phyloP scores from a whole-genome alignment of 2,329 filamentous ascomycete genomes.

The Trichoderma pleuroti region DNA sequence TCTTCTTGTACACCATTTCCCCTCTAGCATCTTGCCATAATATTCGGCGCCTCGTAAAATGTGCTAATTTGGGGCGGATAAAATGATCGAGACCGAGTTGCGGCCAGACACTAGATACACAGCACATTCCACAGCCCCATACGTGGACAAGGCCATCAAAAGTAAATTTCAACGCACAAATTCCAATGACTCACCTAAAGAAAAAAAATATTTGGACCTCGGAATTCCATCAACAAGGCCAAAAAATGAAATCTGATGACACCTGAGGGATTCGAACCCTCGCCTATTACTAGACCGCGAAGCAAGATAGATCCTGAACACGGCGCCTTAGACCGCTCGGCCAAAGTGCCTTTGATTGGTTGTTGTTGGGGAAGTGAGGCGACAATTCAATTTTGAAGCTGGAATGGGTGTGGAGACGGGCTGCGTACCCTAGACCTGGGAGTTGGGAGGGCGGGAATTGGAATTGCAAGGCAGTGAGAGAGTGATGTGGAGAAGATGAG shows the following conservation, averaged over 20 bases:
- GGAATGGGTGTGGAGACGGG: background rate
- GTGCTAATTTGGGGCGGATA: background rate
- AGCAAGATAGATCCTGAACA: slow-evolving; percentile 23
- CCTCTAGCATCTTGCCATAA: background rate
- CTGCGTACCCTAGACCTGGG: background rate
- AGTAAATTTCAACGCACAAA: background rate
- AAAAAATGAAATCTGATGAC: slow-evolving; percentile 20
- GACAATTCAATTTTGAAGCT: background rate
- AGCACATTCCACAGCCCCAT: background rate
- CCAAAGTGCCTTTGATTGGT: slow-evolving; percentile 26
- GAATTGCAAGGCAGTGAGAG: background rate
- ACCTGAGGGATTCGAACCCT: slow-evolving; percentile 34
- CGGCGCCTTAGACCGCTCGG: slow-evolving; percentile 28
- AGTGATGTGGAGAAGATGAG: background rate
- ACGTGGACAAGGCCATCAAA: background rate
- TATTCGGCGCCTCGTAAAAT: background rate
- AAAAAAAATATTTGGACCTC: background rate
- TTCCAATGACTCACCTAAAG: background rate
- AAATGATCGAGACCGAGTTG: background rate
- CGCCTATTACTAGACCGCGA: slow-evolving; percentile 31
- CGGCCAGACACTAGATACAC: accelerated
- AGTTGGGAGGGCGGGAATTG: background rate
- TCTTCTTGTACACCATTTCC: background rate
- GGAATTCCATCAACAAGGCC: background rate
- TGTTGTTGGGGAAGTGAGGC: background rate